Percentiles rank a stretch among this genome's conserved stretches.
Evolutionary conservation across 73 alveolate species (phyloP).

Genomic region (Blepharisma stoltei): DNA sequence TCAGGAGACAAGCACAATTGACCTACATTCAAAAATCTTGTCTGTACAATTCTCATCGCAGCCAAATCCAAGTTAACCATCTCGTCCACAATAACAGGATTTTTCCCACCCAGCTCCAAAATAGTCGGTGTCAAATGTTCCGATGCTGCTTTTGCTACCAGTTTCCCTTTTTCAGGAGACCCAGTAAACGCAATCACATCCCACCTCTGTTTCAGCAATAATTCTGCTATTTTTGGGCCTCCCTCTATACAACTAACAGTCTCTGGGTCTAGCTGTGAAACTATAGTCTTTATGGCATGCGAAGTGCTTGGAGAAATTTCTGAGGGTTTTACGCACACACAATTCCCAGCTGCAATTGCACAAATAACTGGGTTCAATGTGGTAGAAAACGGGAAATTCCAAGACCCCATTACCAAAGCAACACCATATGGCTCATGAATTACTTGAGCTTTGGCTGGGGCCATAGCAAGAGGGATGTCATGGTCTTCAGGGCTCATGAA

Average conservation of each 20-base stretch:
- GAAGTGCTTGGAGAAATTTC: conserved; percentile 81
- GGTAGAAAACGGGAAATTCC: conserved; percentile 84
- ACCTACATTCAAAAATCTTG: conserved; percentile 85
- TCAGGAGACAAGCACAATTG: conserved; percentile 91
- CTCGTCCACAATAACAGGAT: conserved; percentile 86
- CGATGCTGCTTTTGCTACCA: conserved; percentile 86
- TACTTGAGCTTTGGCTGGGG: conserved; percentile 47
- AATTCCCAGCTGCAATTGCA: conserved; percentile 94
- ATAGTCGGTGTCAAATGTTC: conserved; percentile 80
- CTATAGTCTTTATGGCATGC: conserved; percentile 57
- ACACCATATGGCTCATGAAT: conserved; percentile 78
- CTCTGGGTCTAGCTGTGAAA: conserved; percentile 60
- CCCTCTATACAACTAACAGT: conserved; percentile 64
- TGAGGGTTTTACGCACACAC: conserved; percentile 79
- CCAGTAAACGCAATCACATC: conserved; percentile 90
- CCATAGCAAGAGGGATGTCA: conserved; percentile 48
- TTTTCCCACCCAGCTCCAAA: conserved; percentile 89
- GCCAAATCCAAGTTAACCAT: conserved; percentile 74
- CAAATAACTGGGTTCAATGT: conserved; percentile 70
- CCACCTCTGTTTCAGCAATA: conserved; percentile 60
- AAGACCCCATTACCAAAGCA: conserved; percentile 71
- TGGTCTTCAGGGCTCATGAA: not conserved
- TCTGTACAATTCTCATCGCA: conserved; percentile 81
- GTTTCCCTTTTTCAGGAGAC: conserved; percentile 82
- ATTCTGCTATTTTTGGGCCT: conserved; percentile 73